Evolutionary conservation across 1,139 yeast species (phyloP), one percentile per base, ranked within the genome.

Genomic region (Debaryomycetaceae sp.): DNA sequence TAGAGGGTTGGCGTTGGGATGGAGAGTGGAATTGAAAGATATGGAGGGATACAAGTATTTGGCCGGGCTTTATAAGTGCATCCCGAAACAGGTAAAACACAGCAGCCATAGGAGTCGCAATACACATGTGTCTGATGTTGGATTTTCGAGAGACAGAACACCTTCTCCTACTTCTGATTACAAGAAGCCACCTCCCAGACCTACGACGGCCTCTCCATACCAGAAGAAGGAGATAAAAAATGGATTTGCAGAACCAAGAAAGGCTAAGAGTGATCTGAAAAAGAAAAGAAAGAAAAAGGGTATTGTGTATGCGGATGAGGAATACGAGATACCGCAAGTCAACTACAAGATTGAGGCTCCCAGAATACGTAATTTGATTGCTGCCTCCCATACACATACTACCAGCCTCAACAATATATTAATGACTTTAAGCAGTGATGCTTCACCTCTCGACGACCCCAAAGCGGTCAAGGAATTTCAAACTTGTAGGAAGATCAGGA

Each of bases 361-460:
- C 9, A 80, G 75, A 58, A 85, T 91, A 46, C 70, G 82, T 46
- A 64, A 70, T 16, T 63, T 83, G 7, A 77, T 91, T 41, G 89
- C 96, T 3, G 87, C 87, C 43, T 81, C 95, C 14, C 79, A 84
- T 41, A 79, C 88, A 7, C 78, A 83, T 8, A 78, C 96, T 5
- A 84, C 91, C 0, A 75, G 83, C n/a, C 67, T 92, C 47, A 67
- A 69, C 30, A 89, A 91, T 55, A 67, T 81, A 6, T 67, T 92
- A 41, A 67, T 78, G 43, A 62, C 77, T n/a, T 67, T 88, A 35
- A 73, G 80, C 2, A 52, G 59, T 0, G 78, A 67, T 1, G 77
- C 70, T 41, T 63, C 76, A 5, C 83, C 96, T 1, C 67, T 80
- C 37, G 88, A 86, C 39, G 79, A 84, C 51, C 67, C 67, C 17